Evolutionary conservation across 164 flowering plant species (phyloP).

Genomic region (Amborella trichopoda): DNA sequence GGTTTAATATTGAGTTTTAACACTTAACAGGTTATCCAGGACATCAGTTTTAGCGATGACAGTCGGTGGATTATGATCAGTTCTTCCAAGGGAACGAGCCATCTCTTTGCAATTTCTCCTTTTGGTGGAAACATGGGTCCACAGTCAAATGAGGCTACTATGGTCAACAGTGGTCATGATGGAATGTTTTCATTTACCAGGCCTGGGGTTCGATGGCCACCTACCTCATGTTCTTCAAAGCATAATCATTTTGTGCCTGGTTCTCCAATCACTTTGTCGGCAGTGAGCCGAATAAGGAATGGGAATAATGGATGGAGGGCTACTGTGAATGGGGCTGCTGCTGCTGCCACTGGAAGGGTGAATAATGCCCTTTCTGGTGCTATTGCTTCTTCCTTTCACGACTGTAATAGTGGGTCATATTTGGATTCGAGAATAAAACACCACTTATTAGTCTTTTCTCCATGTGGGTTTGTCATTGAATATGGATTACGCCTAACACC

Average conservation of each 20-base stretch:
- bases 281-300: constrained; percentile 57
- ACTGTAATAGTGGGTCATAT: constrained; percentile 25
- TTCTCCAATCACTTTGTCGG: constrained; percentile 56
- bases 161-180: constrained; percentile 7
- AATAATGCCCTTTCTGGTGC: constrained; percentile 44
- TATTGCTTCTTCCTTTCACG: constrained; percentile 55
- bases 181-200: constrained; percentile 16
- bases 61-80: constrained; percentile 74
- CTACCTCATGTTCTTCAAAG: constrained; percentile 18
- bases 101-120: constrained; percentile 64
- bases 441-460: constrained; percentile 61
- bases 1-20: no score
- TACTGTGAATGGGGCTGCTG: constrained; percentile 60
- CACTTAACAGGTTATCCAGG: constrained; percentile 58
- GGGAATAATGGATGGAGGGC: constrained; percentile 69
- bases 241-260: constrained; percentile 26
- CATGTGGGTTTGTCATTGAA: constrained; percentile 57
- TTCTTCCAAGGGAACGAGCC: constrained; percentile 84
- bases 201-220: constrained; percentile 22
- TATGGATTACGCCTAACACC: constrained; percentile 33
- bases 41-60: constrained; percentile 72
- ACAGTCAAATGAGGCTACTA: constrained; percentile 19
- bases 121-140: constrained; percentile 28
- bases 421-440: constrained; percentile 24
- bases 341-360: constrained; percentile 60